phyloP scores from a whole-genome alignment of 2,329 filamentous ascomycete genomes.

The Coniella lustricola region DNA sequence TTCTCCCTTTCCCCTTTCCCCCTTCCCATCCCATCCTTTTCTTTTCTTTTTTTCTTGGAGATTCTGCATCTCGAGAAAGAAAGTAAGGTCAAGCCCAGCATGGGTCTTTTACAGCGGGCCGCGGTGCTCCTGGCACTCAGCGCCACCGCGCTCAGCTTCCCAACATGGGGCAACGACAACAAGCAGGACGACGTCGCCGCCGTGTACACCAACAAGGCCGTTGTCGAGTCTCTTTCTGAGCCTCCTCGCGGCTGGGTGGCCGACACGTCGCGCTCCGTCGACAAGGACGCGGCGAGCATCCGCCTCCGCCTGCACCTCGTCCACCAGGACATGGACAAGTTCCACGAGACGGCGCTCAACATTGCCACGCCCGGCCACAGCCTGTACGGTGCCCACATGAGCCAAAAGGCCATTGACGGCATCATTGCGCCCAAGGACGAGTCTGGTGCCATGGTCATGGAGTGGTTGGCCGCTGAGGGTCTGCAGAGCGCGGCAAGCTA shows the following conservation, averaged over 20 bases:
- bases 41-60: too few species aligned
- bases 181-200: background rate
- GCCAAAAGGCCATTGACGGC: slow-evolving; percentile 18
- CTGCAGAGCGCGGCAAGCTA: slow-evolving; percentile 20
- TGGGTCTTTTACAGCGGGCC: slow-evolving; percentile 8
- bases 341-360: slow-evolving; percentile 9
- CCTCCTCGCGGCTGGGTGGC: slow-evolving; percentile 13
- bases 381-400: slow-evolving; percentile 21
- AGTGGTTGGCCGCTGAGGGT: slow-evolving; percentile 19
- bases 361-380: slow-evolving; percentile 20
- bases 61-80: too few species aligned
- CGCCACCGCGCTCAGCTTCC: slow-evolving; percentile 4
- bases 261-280: slow-evolving; percentile 8
- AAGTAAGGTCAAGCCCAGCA: background rate
- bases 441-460: slow-evolving; percentile 18
- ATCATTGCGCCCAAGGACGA: slow-evolving; percentile 19
- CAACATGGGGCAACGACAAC: background rate
- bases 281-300: slow-evolving; percentile 9
- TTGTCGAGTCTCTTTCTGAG: slow-evolving; percentile 10
- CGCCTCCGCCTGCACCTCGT: slow-evolving; percentile 13
- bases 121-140: slow-evolving; percentile 7
- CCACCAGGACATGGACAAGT: slow-evolving; percentile 15
- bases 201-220: slow-evolving; percentile 1
- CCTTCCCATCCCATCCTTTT: too few species aligned
- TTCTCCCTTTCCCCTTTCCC: too few species aligned